Percentiles rank a stretch among this genome's conserved stretches.
These are phyloP conservation scores for Alternaria longipes DNA, from an alignment of 2,329 filamentous ascomycete species.

Conservation along the genomic window DNA sequence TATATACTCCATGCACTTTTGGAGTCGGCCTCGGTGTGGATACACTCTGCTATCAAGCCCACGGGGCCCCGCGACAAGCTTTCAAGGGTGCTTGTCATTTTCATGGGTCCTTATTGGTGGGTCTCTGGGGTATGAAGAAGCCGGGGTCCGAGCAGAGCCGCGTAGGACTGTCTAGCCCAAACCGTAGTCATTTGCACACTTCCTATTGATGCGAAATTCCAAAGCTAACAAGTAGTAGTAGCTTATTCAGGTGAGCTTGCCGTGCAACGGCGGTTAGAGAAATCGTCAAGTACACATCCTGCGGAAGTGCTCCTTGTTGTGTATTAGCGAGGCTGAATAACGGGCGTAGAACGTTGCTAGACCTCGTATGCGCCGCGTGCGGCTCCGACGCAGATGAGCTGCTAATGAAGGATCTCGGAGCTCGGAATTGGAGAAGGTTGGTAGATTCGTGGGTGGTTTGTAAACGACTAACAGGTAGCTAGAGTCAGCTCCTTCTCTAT, in stretches of 20 bases:
- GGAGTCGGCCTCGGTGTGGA: slow-evolving; percentile 14
- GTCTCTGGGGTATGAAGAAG: slow-evolving; percentile 3
- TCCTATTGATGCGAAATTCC: slow-evolving; percentile 19
- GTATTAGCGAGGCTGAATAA: background rate
- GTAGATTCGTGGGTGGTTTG: too few relatives aligned
- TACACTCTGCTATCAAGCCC: slow-evolving; percentile 13
- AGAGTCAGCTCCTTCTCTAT: background rate
- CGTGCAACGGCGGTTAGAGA: background rate
- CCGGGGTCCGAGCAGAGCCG: slow-evolving; percentile 8
- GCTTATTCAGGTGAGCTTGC: background rate
- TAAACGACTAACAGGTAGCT: background rate
- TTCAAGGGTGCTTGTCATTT: slow-evolving; percentile 20
- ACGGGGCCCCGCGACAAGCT: slow-evolving; percentile 33
- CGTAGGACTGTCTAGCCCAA: slow-evolving; percentile 4
- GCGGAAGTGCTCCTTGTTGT: slow-evolving; percentile 8
- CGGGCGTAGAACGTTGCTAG: background rate
- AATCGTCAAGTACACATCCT: background rate
- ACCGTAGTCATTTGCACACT: slow-evolving; percentile 7
- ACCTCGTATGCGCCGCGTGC: background rate
- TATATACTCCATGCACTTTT: slow-evolving; percentile 16
- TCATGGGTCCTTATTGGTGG: slow-evolving; percentile 21
- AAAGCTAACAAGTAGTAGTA: background rate
- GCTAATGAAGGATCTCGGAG: background rate
- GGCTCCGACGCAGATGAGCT: background rate
- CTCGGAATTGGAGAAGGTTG: background rate